A percentile compares a stretch with the other conserved stretches of the same genome.
phyloP scores from a whole-genome alignment of 257 asterid species.

The Knoxia roxburghii region DNA sequence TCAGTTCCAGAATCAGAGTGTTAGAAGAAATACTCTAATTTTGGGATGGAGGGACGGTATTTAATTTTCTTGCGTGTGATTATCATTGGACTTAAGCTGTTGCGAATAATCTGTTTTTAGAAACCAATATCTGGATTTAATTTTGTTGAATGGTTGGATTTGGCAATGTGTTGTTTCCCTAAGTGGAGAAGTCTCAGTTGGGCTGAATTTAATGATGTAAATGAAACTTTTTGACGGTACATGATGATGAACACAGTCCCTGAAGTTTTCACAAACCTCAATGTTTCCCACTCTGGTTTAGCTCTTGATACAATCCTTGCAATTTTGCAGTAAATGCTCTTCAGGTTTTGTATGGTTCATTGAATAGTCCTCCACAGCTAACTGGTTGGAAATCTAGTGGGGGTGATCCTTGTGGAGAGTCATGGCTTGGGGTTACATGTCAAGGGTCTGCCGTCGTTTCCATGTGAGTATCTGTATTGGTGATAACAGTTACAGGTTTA shows the following conservation, averaged over 20 bases:
- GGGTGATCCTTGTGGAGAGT: slow-evolving; percentile 94
- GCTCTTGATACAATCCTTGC: not conserved
- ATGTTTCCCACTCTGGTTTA: not conserved
- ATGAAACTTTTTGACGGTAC: too few relatives aligned
- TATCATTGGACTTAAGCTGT: not conserved
- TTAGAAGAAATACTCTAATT: too few relatives aligned
- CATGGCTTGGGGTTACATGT: slow-evolving; percentile 84
- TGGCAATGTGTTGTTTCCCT: not conserved
- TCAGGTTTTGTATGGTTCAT: slow-evolving; percentile 69
- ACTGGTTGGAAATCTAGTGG: slow-evolving; percentile 80
- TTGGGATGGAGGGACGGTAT: too few relatives aligned
- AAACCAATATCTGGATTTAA: not conserved
- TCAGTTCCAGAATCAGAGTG: too few relatives aligned
- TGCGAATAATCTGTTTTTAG: not conserved
- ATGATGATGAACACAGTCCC: too few relatives aligned
- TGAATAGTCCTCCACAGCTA: slow-evolving; percentile 74
- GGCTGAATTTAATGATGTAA: not conserved
- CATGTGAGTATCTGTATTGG: slow-evolving; percentile 46
- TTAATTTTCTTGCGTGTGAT: not conserved
- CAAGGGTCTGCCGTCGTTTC: slow-evolving; percentile 74
- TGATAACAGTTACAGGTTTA: not conserved
- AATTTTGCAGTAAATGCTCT: slow-evolving; percentile 72
- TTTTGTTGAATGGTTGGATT: not conserved
- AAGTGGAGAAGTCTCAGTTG: not conserved
- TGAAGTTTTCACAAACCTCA: too few relatives aligned